Conservation (phyloP, 75 land plant genomes). For the Pinus albicaulis region DNA sequence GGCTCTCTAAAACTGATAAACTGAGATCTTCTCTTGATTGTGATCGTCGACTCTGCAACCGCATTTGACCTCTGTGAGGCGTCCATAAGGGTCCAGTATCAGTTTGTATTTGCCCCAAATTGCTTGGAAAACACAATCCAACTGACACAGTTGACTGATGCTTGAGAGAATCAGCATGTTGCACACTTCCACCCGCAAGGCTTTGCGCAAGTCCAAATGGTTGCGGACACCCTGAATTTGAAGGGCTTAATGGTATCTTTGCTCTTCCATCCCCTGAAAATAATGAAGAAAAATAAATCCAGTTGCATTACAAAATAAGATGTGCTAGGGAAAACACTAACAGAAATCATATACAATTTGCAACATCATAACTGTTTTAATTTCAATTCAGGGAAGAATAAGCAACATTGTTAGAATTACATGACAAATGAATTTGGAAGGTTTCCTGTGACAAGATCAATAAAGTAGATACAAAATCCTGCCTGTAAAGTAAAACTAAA, state of each 20-base stretch:
- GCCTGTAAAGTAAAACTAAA: not conserved
- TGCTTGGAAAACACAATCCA: conserved; percentile 43
- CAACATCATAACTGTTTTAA: not conserved
- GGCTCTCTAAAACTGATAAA: conserved; percentile 51
- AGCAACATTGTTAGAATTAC: too few relatives aligned
- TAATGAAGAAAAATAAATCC: not conserved
- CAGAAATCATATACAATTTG: not conserved
- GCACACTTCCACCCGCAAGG: conserved; percentile 30
- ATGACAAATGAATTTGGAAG: too few relatives aligned
- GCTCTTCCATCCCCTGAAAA: conserved; percentile 57
- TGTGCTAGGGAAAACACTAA: not conserved
- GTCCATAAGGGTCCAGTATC: conserved; percentile 52
- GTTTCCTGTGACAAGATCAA: not conserved
- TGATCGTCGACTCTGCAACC: conserved; percentile 73
- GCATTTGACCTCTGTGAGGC: conserved; percentile 61
- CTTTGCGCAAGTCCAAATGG: conserved; percentile 38
- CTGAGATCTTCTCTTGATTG: conserved; percentile 88
- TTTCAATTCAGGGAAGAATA: too few relatives aligned
- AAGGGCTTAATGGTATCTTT: conserved; percentile 82
- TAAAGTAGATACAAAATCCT: not conserved
- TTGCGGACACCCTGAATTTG: conserved; percentile 36
- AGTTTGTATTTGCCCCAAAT: conserved; percentile 65
- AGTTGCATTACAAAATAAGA: conserved; percentile 1
- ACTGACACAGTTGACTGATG: conserved; percentile 33
- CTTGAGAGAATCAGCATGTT: conserved; percentile 42